Base-by-base conservation (phyloP, 345 rosid species). In the Corchorus olitorius region DNA sequence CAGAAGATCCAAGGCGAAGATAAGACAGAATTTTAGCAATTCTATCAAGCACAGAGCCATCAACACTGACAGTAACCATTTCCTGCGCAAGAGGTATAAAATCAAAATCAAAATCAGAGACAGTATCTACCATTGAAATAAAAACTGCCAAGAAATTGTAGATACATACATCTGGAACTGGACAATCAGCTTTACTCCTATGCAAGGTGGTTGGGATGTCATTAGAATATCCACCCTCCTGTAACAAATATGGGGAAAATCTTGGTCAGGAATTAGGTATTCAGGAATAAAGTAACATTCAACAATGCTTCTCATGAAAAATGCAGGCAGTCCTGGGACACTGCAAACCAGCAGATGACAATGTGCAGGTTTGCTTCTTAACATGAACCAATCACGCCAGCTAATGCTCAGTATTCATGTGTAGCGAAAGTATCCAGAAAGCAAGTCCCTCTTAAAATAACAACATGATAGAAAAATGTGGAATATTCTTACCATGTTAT, bases 1-100 rank as follows among this genome's bases (percentile, higher is more conserved):
- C 99, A 48, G 99, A 92, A 78, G 99, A 92, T 77, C 98, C 98
- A 80, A 93, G 99, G 77, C 99, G 98, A 81, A 96, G 98, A 83
- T 96, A 96, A 43, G 92, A 85, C 97, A 96, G 90, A 75, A 96
- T 93, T 84, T 93, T 96, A 58, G 97, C 91, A 83, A 96, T 96
- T 66, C 97, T 90, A 86, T 96, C 99, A 74, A 96, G 91, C 76
- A 96, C 98, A 72, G 99, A 92, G 75, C 97, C 97, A 84, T 96
- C 98, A 79, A 96, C 98, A 77, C 82, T 85, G 66, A 92, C 98
- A 45, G 97, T 89, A 67, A 96, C 97, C 93, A 91, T 87, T 88
- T 96, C 99, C 99, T 96, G 74, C 69, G 80, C 3, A 15, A 60
- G 11, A 64, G 46, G 77, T 33, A 71, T 14, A 35, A 76, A 66